Evolutionary conservation across 2,329 filamentous ascomycete genomes (phyloP).

Genomic region (Aspergillus udagawae): DNA sequence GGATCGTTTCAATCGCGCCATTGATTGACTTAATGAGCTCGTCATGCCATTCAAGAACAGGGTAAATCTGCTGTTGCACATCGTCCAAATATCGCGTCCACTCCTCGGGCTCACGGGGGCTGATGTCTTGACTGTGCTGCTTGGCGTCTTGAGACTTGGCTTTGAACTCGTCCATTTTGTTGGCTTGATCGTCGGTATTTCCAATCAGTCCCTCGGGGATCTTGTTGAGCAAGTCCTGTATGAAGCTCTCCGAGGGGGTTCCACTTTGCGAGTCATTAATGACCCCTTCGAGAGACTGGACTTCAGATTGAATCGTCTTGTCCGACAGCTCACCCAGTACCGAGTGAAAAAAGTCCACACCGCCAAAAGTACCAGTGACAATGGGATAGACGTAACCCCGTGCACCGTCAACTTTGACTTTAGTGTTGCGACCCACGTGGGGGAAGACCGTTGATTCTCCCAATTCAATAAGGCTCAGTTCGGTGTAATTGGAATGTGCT

Average conservation of each 20-base stretch:
- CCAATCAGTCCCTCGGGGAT: conserved; percentile 79
- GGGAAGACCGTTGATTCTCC: conserved; percentile 80
- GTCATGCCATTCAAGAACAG: conserved; percentile 87
- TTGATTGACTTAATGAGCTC: conserved; percentile 76
- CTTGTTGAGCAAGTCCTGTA: conserved; percentile 75
- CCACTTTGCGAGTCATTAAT: conserved; percentile 61
- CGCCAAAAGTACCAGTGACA: conserved; percentile 88
- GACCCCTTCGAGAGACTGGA: conserved; percentile 82
- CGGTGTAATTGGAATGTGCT: conserved; percentile 89
- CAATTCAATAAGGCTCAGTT: conserved; percentile 82
- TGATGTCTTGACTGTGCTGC: conserved; percentile 69
- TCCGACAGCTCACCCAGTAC: conserved; percentile 77
- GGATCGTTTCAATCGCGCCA: conserved; percentile 77
- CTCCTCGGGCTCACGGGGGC: conserved; percentile 75
- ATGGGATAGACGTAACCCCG: conserved; percentile 69
- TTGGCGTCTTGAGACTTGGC: conserved; percentile 69
- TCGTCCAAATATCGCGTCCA: conserved; percentile 74
- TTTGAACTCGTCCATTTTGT: conserved; percentile 76
- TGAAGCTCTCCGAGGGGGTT: conserved; percentile 64
- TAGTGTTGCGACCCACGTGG: conserved; percentile 74
- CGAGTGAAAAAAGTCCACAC: conserved; percentile 89
- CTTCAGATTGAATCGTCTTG: conserved; percentile 86
- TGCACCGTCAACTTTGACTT: conserved; percentile 65
- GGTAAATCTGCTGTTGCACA: conserved; percentile 75
- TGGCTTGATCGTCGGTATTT: conserved; percentile 58